A percentile compares a stretch with the other conserved stretches of the same genome.
Conservation (phyloP, 176 grass and related monocot genomes). For the Zea luxurians region DNA sequence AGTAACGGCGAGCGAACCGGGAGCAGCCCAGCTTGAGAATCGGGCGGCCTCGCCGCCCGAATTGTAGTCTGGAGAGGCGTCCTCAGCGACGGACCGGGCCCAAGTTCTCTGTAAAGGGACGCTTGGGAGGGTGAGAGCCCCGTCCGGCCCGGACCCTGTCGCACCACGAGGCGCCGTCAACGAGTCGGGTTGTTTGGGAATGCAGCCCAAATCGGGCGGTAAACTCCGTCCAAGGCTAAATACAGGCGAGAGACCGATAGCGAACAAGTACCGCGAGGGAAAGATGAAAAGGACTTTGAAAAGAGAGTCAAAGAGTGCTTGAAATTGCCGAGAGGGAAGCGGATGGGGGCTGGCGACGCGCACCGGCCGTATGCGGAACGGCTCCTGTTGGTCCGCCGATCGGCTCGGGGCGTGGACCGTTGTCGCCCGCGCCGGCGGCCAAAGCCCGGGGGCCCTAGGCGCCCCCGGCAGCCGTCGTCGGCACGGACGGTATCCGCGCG, state of each 20-base stretch:
- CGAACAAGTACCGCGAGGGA: slow-evolving; percentile 62
- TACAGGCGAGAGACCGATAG: slow-evolving; percentile 50
- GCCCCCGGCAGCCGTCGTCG: too few relatives aligned
- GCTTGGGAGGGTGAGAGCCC: slow-evolving; percentile 52
- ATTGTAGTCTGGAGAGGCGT: slow-evolving; percentile 30
- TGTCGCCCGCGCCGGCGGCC: not conserved
- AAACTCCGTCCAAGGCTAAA: too few relatives aligned
- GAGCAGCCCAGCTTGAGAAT: slow-evolving; percentile 10
- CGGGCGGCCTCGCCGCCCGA: not conserved
- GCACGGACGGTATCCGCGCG: too few relatives aligned
- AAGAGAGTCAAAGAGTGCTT: slow-evolving; percentile 75
- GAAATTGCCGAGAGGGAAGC: slow-evolving; percentile 61
- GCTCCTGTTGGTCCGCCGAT: not conserved
- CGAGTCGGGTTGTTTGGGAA: slow-evolving; percentile 59
- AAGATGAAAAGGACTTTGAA: slow-evolving; percentile 82
- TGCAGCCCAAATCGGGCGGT: slow-evolving; percentile 46
- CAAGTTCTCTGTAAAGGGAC: slow-evolving; percentile 49
- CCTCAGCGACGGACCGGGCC: slow-evolving; percentile 31
- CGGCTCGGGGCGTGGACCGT: not conserved
- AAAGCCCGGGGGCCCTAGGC: too few relatives aligned
- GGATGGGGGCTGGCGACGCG: slow-evolving; percentile 56
- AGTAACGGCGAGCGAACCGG: slow-evolving; percentile 46
- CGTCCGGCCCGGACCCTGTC: slow-evolving; percentile 37
- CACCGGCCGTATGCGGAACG: slow-evolving; percentile 33
- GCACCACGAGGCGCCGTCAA: slow-evolving; percentile 24